Evolutionary conservation across 2,329 filamentous ascomycete genomes (phyloP).

Genomic region (Geosmithia morbida): DNA sequence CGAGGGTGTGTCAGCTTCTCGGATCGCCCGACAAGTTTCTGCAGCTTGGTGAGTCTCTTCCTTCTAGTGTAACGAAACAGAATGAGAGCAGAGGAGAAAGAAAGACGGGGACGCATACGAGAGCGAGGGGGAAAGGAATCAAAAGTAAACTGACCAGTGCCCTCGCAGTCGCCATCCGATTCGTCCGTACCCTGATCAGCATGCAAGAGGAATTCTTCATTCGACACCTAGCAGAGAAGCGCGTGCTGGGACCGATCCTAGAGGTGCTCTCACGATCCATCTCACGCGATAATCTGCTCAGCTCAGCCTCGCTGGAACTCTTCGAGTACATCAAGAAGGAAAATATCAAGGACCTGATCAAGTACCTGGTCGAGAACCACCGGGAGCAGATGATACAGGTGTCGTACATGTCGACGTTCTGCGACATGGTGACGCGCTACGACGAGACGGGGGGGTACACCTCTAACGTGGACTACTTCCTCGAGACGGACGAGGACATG

Average conservation of each 20-base stretch:
- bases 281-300: slow-evolving; percentile 83
- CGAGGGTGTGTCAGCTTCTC: slow-evolving; percentile 71
- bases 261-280: slow-evolving; percentile 74
- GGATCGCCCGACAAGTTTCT: slow-evolving; percentile 79
- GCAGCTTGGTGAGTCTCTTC: slow-evolving; percentile 54
- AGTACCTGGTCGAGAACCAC: slow-evolving; percentile 73
- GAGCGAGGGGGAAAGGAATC: neutral
- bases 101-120: neutral
- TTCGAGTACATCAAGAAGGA: slow-evolving; percentile 85
- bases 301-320: slow-evolving; percentile 85
- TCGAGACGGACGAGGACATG: slow-evolving; percentile 52
- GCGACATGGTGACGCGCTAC: slow-evolving; percentile 58
- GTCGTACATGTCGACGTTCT: slow-evolving; percentile 76
- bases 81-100: neutral
- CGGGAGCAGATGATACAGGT: slow-evolving; percentile 63
- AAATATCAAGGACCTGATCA: slow-evolving; percentile 65
- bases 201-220: slow-evolving; percentile 88
- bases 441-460: slow-evolving; percentile 63
- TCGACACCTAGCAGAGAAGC: slow-evolving; percentile 67
- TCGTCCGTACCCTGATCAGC: slow-evolving; percentile 75
- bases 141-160: neutral
- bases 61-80: neutral
- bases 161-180: slow-evolving; percentile 66
- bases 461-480: slow-evolving; percentile 52
- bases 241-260: slow-evolving; percentile 71